Evolutionary conservation across 805 yeast genomes (phyloP), one percentile per base, ranked within the genome.

Genomic region (Babjeviella inositovora): DNA sequence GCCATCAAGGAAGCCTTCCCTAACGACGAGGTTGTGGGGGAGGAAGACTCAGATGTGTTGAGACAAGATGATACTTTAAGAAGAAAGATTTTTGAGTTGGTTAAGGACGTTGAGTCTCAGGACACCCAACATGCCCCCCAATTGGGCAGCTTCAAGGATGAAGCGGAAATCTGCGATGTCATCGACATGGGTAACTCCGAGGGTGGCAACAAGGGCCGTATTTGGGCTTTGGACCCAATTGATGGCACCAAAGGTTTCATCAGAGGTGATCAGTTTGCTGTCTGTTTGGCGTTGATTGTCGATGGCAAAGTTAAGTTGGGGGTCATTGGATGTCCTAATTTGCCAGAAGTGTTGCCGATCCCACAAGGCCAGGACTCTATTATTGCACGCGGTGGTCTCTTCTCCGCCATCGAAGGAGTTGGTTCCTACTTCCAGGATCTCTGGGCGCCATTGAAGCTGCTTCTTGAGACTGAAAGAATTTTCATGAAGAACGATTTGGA

Each of bases 151-250:
- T 50, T 75, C 19, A 30, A 38, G 7, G 41, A 56, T 3, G 41
- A 62, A 15, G 55, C 58, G 1, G 59, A 64, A 15, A 59, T 87
- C 23, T 62, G 63, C 32, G 56, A 63, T 5, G 58, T 75, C 13
- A 77, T 90, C 27, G 94, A 84, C 41, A 50, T 59, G 29, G 98
- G 98, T 22, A 61, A 66, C 38, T 79, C 77, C 18, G 45, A 59
- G 30, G 97, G 96, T 25, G 93, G 96, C 4, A 34, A 50, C 15
- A 54, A 47, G 17, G 93, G 93, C 13, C 59, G 98, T 30, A 70
- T 81, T 43, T 90, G 99, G 99, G 93, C 96, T 1, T 53, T 90
- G 39, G 99, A 90, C 41, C 99, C 99, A 18, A 85, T 90, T 31
- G 99, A 90, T 42, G 99, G 99, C 6, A 90, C 99, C 11, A 90